A percentile compares a stretch with the other conserved stretches of the same genome.
These are phyloP conservation scores for Eurotiales sp. DNA, from an alignment of 2,329 filamentous ascomycete genomes.

Conservation along the genomic window DNA sequence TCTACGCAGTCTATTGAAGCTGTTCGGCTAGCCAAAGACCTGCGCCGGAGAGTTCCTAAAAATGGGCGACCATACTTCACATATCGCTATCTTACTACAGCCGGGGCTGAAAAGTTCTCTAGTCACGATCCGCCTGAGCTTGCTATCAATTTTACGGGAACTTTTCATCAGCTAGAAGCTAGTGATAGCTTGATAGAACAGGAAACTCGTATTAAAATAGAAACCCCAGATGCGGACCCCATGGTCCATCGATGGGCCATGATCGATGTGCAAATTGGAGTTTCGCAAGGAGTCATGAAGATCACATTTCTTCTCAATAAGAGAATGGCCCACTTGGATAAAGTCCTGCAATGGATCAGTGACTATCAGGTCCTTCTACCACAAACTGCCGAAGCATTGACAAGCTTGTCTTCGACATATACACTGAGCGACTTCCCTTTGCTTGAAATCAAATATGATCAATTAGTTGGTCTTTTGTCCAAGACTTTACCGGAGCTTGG, in stretches of 20 bases:
- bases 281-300: too few species aligned
- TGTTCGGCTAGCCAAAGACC: neutral
- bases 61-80: slow-evolving; percentile 1
- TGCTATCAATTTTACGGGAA: slow-evolving; percentile 1
- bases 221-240: too few species aligned
- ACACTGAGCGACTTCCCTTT: neutral
- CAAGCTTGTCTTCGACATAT: too few species aligned
- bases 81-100: neutral
- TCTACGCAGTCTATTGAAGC: neutral
- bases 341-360: too few species aligned
- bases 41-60: neutral
- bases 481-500: neutral
- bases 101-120: neutral
- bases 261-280: too few species aligned
- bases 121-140: neutral
- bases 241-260: too few species aligned
- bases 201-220: neutral
- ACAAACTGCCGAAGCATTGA: too few species aligned
- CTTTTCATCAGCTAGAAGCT: slow-evolving; percentile 2
- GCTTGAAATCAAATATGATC: neutral
- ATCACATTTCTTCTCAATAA: too few species aligned
- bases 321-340: neutral
- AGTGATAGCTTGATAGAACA: neutral
- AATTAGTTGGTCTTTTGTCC: neutral
- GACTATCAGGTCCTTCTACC: too few species aligned